Evolutionary conservation across 768 basidiomycete species (phyloP).

Genomic region (Lentinus brumalis): DNA sequence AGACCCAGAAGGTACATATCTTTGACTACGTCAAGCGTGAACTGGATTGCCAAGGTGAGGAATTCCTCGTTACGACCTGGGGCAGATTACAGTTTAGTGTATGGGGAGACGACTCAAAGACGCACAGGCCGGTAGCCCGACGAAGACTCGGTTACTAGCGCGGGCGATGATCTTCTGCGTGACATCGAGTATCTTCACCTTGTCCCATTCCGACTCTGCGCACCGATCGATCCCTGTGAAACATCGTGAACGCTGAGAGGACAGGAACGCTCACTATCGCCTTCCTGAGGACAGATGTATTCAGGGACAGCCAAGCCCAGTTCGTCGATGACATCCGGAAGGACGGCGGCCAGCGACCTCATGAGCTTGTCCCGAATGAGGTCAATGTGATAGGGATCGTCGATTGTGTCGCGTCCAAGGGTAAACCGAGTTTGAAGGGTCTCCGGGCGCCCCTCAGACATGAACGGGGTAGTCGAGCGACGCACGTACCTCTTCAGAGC

Average conservation of each 20-base stretch:
- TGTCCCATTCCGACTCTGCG: constrained; percentile 29
- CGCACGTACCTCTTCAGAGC: constrained; percentile 39
- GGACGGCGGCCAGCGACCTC: constrained; percentile 23
- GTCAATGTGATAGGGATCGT: constrained; percentile 25
- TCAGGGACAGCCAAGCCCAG: constrained; percentile 28
- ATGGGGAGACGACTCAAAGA: background rate
- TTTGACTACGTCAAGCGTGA: constrained; percentile 34
- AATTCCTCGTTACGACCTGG: constrained; percentile 35
- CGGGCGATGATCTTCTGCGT: constrained; percentile 32
- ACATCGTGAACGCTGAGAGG: background rate
- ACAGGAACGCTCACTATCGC: constrained; percentile 11
- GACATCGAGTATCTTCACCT: constrained; percentile 20
- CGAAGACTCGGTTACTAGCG: constrained; percentile 35
- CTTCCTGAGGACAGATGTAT: constrained; percentile 27
- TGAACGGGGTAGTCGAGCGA: background rate
- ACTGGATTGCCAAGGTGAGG: constrained; percentile 33
- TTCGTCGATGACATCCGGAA: constrained; percentile 30
- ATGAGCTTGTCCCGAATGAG: constrained; percentile 31
- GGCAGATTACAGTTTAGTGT: background rate
- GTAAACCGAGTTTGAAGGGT: constrained; percentile 37
- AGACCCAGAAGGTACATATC: constrained; percentile 31
- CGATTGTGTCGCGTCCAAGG: constrained; percentile 26
- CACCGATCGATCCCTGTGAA: background rate
- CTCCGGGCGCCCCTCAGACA: constrained; percentile 15
- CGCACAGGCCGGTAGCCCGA: constrained; percentile 38